phyloP scores from a whole-genome alignment of 805 yeast species.

The Yarrowia sp. region DNA sequence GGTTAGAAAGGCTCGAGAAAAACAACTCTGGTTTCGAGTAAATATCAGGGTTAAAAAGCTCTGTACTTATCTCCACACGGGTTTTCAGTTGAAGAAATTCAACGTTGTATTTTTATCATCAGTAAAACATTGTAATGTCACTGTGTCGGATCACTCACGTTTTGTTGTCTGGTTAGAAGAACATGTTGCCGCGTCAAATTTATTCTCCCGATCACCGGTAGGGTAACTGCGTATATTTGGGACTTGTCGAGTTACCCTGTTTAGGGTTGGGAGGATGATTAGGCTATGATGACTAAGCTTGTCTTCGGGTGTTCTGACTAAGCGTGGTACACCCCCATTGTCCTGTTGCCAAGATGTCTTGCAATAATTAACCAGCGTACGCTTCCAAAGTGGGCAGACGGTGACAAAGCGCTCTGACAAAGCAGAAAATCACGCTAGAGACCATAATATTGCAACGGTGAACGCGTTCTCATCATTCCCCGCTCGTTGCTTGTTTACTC shows the following conservation, averaged over 20 bases:
- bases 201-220: conserved; percentile 17
- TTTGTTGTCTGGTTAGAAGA: conserved; percentile 30
- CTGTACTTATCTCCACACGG: conserved; percentile 50
- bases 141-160: conserved; percentile 42
- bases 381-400: too few species aligned
- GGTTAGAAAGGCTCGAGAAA: conserved; percentile 25
- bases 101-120: conserved; percentile 41
- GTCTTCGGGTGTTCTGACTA: too few species aligned
- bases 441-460: not conserved
- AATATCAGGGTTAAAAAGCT: conserved; percentile 57
- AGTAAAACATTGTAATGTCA: conserved; percentile 13
- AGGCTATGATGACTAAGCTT: too few species aligned
- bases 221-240: conserved; percentile 25
- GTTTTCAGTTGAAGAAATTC: conserved; percentile 55
- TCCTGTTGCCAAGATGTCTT: not conserved
- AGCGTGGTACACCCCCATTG: too few species aligned
- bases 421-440: not conserved
- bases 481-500: conserved; percentile 2
- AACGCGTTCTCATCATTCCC: too few species aligned
- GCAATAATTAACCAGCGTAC: too few species aligned
- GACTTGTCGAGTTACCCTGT: conserved; percentile 27
- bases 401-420: too few species aligned
- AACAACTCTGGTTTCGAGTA: conserved; percentile 11
- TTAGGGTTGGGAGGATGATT: not conserved
- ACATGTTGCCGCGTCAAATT: not conserved